phyloP scores from a whole-genome alignment of 768 basidiomycete genomes.

The Lentinus brumalis region DNA sequence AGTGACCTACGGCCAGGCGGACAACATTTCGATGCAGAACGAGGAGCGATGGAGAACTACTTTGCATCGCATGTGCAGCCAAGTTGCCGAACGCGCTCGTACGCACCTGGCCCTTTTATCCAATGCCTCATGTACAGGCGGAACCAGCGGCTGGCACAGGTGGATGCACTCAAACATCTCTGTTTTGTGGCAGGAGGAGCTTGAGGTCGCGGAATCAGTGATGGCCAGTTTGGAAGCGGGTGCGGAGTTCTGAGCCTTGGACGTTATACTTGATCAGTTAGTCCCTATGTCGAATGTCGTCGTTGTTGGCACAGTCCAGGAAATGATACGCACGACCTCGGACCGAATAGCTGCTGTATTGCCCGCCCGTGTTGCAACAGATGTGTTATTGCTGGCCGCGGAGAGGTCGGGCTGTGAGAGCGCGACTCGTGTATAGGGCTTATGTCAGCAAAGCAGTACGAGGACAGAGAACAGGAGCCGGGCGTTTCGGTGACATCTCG shows the following conservation, averaged over 20 bases:
- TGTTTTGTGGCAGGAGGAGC: constrained; percentile 64
- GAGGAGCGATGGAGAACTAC: constrained; percentile 31
- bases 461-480: neutral
- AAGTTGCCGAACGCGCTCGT: constrained; percentile 49
- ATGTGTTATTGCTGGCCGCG: neutral
- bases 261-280: too few species aligned
- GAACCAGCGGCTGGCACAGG: constrained; percentile 28
- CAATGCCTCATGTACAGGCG: constrained; percentile 11
- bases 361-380: too few species aligned
- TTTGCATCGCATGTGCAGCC: constrained; percentile 42
- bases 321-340: neutral
- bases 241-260: constrained; percentile 45
- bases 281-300: too few species aligned
- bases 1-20: constrained; percentile 38
- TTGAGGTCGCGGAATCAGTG: constrained; percentile 51
- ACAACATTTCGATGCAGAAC: constrained; percentile 30
- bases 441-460: constrained; percentile 14
- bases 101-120: constrained; percentile 29
- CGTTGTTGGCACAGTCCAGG: too few species aligned
- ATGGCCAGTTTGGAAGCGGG: constrained; percentile 45
- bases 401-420: neutral
- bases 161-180: constrained; percentile 45
- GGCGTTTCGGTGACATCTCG: neutral
- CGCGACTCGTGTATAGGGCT: constrained; percentile 1
- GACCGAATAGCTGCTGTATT: neutral